Percentiles rank a stretch among this genome's conserved stretches.
phyloP scores from a whole-genome alignment of 139 green algal species.

The Chara braunii region DNA sequence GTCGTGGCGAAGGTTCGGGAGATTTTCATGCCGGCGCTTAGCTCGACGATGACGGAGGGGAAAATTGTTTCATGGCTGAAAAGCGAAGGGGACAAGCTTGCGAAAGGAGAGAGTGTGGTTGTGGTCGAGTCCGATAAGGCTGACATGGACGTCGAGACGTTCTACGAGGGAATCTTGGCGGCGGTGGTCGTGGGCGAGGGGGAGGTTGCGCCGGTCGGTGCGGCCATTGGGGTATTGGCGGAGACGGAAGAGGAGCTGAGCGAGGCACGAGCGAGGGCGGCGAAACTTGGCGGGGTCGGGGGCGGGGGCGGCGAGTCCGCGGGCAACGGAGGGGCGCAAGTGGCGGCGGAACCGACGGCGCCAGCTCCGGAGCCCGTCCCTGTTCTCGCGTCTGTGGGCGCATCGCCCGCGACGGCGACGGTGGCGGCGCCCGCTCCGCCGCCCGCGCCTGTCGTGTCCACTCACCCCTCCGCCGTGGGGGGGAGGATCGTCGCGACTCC shows the following conservation, averaged over 20 bases:
- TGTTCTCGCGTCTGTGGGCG: too few species aligned
- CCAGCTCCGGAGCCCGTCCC: too few species aligned
- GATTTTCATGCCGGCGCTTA: constrained; percentile 94
- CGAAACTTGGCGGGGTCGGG: too few species aligned
- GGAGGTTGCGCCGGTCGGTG: constrained; percentile 77
- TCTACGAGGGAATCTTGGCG: constrained; percentile 80
- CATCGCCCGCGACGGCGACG: background rate
- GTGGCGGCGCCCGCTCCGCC: constrained; percentile 24
- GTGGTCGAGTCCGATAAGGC: constrained; percentile 98
- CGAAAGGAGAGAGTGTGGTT: constrained; percentile 85
- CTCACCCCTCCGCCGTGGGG: constrained; percentile 31
- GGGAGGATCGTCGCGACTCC: constrained; percentile 85
- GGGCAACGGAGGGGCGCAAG: too few species aligned
- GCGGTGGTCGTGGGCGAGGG: constrained; percentile 74
- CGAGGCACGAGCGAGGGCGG: constrained; percentile 79
- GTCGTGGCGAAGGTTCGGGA: constrained; percentile 67
- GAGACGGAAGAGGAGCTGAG: constrained; percentile 88
- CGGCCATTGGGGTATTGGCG: constrained; percentile 86
- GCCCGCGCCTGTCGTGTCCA: constrained; percentile 37
- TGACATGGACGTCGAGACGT: constrained; percentile 98
- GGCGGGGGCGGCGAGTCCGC: too few species aligned
- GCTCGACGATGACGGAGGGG: constrained; percentile 72
- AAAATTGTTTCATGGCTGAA: constrained; percentile 96
- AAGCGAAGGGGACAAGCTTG: constrained; percentile 78
- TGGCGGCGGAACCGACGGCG: too few species aligned